phyloP scores from a whole-genome alignment of 2,329 filamentous ascomycete genomes.

The Proliferodiscus dingleyae region DNA sequence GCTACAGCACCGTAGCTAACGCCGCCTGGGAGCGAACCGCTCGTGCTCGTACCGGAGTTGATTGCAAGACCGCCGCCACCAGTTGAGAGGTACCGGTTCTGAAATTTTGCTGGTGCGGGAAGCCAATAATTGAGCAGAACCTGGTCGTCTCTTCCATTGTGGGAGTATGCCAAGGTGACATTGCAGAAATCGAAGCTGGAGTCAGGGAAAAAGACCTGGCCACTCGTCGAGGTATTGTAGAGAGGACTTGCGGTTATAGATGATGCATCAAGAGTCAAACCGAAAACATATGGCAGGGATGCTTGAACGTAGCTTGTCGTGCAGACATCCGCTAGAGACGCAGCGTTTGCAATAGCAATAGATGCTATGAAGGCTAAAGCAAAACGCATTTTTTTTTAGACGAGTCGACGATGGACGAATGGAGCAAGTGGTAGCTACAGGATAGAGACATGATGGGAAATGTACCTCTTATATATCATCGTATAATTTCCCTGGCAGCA shows the following conservation, averaged over 20 bases:
- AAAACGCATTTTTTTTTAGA: background rate
- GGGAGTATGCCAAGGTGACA: conserved; percentile 42
- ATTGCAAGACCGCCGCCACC: conserved; percentile 49
- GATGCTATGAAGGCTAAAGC: background rate
- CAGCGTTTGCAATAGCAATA: background rate
- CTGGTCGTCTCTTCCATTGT: conserved; percentile 35
- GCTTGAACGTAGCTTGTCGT: background rate
- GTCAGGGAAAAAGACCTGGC: conserved; percentile 29
- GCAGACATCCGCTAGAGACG: background rate
- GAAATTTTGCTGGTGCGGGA: conserved; percentile 38
- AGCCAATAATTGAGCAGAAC: conserved; percentile 39
- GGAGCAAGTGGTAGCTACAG: background rate
- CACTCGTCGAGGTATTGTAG: conserved; percentile 30
- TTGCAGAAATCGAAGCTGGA: conserved; percentile 40
- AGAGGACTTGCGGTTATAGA: conserved; percentile 35
- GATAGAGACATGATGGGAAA: background rate
- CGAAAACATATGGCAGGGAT: background rate
- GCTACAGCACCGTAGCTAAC: conserved; percentile 43
- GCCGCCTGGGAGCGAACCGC: conserved; percentile 33
- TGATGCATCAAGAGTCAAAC: conserved; percentile 25
- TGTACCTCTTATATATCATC: background rate
- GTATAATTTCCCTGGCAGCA: no score
- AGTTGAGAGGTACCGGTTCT: conserved; percentile 42
- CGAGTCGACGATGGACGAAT: background rate
- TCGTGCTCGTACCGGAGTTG: conserved; percentile 30